phyloP scores from a whole-genome alignment of 2,329 filamentous ascomycete species.

The Aspergillus amoenus region DNA sequence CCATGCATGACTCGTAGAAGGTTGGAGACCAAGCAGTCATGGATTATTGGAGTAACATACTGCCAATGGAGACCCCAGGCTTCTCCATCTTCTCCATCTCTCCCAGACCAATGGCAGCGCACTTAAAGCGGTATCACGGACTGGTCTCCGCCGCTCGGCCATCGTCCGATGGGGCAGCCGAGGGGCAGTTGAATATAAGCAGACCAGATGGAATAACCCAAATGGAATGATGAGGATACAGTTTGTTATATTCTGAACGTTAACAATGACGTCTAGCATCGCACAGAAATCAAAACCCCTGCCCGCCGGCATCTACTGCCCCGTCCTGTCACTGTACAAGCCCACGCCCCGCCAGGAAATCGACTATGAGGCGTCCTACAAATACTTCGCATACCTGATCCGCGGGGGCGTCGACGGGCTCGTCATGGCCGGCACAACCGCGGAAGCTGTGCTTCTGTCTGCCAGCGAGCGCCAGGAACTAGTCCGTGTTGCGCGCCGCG shows the following conservation, averaged over 20 bases:
- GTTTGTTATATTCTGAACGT: too few species aligned
- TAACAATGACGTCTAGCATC: slow-evolving; percentile 27
- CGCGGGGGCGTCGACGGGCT: slow-evolving; percentile 46
- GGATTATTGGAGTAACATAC: too few species aligned
- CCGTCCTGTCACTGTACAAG: slow-evolving; percentile 50
- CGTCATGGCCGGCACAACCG: slow-evolving; percentile 50
- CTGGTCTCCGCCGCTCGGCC: slow-evolving; percentile 6
- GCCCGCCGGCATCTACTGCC: slow-evolving; percentile 48
- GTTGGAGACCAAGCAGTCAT: too few species aligned
- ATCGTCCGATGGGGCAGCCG: neutral
- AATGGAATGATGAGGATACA: neutral
- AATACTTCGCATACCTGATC: slow-evolving; percentile 44
- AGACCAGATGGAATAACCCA: too few species aligned
- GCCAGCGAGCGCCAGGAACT: slow-evolving; percentile 43
- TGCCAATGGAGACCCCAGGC: too few species aligned
- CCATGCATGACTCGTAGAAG: too few species aligned
- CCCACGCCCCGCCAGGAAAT: slow-evolving; percentile 41
- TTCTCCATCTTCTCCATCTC: too few species aligned
- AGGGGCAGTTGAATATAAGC: neutral
- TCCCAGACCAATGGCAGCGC: neutral
- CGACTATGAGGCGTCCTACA: slow-evolving; percentile 48
- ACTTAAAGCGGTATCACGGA: neutral
- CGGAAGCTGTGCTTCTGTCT: slow-evolving; percentile 46
- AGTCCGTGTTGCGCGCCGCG: slow-evolving; percentile 40
- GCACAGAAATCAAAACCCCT: slow-evolving; percentile 40